Percentiles rank a stretch among this genome's conserved stretches.
phyloP scores from a whole-genome alignment of 2,329 filamentous ascomycete species.

The Monilinia fructicola region DNA sequence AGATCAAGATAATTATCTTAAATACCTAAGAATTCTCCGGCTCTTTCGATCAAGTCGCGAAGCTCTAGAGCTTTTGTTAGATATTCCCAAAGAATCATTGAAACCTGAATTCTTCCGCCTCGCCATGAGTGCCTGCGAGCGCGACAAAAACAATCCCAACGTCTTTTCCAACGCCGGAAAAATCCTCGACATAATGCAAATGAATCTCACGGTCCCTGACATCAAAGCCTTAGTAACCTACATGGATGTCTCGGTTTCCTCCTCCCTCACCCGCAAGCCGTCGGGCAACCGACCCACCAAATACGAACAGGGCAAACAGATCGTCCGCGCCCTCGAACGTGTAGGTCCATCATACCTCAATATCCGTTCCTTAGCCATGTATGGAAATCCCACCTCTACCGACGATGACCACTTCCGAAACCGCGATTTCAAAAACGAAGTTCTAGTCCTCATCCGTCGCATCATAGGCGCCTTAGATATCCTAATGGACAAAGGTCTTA shows the following conservation, averaged over 20 bases:
- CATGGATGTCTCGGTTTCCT: conserved; percentile 52
- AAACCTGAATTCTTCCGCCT: conserved; percentile 62
- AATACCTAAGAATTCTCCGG: conserved; percentile 67
- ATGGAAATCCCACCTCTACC: conserved; percentile 26
- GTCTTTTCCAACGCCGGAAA: conserved; percentile 63
- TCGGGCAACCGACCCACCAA: conserved; percentile 40
- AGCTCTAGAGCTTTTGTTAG: conserved; percentile 57
- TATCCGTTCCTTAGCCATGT: conserved; percentile 34
- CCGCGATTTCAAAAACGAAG: conserved; percentile 5
- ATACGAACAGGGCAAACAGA: conserved; percentile 46
- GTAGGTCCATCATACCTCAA: conserved; percentile 41
- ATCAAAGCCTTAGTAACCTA: conserved; percentile 53
- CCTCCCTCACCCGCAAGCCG: conserved; percentile 40
- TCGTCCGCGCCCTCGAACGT: conserved; percentile 50
- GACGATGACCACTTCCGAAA: background rate
- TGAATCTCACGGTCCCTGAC: conserved; percentile 49
- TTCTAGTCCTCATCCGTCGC: conserved; percentile 32
- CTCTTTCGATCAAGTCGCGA: conserved; percentile 63
- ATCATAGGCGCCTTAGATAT: conserved; percentile 42
- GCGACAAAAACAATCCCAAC: conserved; percentile 74
- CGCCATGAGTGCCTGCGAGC: conserved; percentile 70
- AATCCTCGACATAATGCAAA: conserved; percentile 64
- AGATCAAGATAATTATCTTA: conserved; percentile 68
- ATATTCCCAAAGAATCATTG: conserved; percentile 50
- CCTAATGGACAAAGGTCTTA: conserved; percentile 35